Conservation (phyloP, 306 rosid genomes). For the Corylus americana region DNA sequence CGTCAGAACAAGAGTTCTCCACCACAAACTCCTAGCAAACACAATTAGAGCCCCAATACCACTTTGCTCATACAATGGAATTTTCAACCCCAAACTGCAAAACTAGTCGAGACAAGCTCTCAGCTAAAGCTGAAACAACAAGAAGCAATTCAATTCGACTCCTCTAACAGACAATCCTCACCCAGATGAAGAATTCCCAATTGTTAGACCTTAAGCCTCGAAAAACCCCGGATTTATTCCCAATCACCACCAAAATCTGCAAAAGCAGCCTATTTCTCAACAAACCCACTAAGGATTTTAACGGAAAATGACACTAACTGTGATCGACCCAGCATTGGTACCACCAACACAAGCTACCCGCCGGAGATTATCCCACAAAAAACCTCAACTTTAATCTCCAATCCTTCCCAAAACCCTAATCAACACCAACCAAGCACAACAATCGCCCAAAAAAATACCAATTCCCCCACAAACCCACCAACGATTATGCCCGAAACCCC, state of each 20-base stretch:
- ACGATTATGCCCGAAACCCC: conserved; percentile 24
- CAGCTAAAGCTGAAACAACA: conserved; percentile 29
- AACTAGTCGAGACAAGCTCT: conserved; percentile 27
- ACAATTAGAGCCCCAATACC: conserved; percentile 27
- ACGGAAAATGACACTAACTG: neutral
- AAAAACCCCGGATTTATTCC: conserved; percentile 25
- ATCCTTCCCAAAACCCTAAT: conserved; percentile 44
- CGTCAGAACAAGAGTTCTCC: conserved; percentile 26
- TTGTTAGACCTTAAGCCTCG: conserved; percentile 22
- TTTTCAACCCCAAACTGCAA: conserved; percentile 3
- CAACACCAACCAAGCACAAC: conserved; percentile 22
- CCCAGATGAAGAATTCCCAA: conserved; percentile 1
- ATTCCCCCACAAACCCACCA: conserved; percentile 27
- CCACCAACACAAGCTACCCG: conserved; percentile 25
- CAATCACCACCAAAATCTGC: conserved; percentile 22
- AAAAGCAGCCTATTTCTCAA: conserved; percentile 23
- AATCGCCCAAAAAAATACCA: neutral
- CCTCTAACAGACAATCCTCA: conserved; percentile 8
- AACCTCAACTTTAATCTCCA: conserved; percentile 32
- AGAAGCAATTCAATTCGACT: conserved; percentile 28
- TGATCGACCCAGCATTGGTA: conserved; percentile 28
- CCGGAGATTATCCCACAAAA: conserved; percentile 17
- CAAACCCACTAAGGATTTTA: conserved; percentile 12
- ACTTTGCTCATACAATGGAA: neutral
- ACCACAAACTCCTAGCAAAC: conserved; percentile 33